A percentile compares a stretch with the other conserved stretches of the same genome.
These are phyloP conservation scores for Daldinia vernicosa DNA, from an alignment of 495 filamentous ascomycete species.

Conservation along the genomic window DNA sequence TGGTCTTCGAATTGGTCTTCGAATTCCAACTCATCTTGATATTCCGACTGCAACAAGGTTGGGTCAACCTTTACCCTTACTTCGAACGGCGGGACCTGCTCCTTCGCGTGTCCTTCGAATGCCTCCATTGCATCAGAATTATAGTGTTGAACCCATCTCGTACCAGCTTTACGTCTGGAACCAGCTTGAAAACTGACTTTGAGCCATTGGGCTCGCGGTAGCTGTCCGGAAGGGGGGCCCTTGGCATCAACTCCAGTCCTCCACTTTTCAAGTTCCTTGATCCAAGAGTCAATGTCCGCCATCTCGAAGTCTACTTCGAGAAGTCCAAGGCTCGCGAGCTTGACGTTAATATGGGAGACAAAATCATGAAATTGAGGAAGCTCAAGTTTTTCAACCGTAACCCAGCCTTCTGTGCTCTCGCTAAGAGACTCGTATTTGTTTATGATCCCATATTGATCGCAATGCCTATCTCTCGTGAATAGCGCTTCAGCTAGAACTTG, in stretches of 20 bases:
- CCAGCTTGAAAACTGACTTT: too few species aligned
- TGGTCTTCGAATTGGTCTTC: neutral
- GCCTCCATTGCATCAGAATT: constrained; percentile 16
- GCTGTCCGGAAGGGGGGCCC: constrained; percentile 6
- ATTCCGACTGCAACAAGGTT: too few species aligned
- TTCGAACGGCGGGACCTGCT: constrained; percentile 5
- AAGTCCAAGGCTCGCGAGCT: neutral
- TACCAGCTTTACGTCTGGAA: neutral
- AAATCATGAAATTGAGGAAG: constrained; percentile 19
- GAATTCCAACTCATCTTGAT: neutral
- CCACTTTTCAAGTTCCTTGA: neutral
- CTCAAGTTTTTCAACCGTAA: constrained; percentile 3
- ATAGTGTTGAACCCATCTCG: constrained; percentile 11
- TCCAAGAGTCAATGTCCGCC: neutral
- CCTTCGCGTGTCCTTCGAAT: constrained; percentile 12
- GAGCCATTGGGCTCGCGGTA: constrained; percentile 20
- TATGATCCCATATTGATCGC: constrained; percentile 13
- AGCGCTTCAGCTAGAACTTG: constrained; percentile 12
- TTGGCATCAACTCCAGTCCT: neutral
- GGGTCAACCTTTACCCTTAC: constrained; percentile 7
- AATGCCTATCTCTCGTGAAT: constrained; percentile 7
- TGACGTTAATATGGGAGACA: constrained; percentile 24
- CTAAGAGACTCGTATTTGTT: constrained; percentile 2
- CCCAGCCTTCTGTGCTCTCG: neutral
- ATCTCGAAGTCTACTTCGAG: constrained; percentile 4